Evolutionary conservation across 306 rosid species (phyloP).

Genomic region (Fagus crenata): DNA sequence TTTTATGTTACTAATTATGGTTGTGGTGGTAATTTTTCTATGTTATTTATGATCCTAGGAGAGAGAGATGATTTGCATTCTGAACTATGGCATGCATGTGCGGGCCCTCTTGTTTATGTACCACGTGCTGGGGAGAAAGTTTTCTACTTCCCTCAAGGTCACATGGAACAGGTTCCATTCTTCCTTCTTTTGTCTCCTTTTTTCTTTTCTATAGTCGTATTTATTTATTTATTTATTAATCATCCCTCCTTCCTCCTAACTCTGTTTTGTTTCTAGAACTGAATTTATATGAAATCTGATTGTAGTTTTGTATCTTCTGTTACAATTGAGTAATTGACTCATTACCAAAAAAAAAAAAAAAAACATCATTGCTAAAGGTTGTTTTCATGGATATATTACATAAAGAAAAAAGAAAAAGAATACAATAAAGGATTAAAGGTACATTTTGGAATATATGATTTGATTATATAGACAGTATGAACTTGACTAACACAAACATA

Average conservation of each 20-base stretch:
- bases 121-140: constrained; percentile 55
- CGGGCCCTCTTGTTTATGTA: constrained; percentile 44
- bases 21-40: neutral
- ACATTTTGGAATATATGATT: too few relatives aligned
- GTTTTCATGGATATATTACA: too few relatives aligned
- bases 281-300: neutral
- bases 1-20: neutral
- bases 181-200: neutral
- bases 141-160: constrained; percentile 68
- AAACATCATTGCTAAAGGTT: too few relatives aligned
- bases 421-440: too few relatives aligned
- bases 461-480: too few relatives aligned
- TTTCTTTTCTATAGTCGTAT: neutral
- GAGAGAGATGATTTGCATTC: constrained; percentile 28
- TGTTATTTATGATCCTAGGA: constrained; percentile 22
- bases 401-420: too few relatives aligned
- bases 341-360: too few relatives aligned
- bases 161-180: constrained; percentile 65
- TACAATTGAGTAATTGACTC: neutral
- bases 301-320: neutral
- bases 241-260: neutral
- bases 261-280: neutral
- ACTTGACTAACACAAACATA: too few relatives aligned
- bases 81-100: constrained; percentile 56
- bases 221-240: neutral